Evolutionary conservation across 306 rosid genomes (phyloP), one percentile per base, ranked within the genome.

Genomic region (Quercus engelmannii): DNA sequence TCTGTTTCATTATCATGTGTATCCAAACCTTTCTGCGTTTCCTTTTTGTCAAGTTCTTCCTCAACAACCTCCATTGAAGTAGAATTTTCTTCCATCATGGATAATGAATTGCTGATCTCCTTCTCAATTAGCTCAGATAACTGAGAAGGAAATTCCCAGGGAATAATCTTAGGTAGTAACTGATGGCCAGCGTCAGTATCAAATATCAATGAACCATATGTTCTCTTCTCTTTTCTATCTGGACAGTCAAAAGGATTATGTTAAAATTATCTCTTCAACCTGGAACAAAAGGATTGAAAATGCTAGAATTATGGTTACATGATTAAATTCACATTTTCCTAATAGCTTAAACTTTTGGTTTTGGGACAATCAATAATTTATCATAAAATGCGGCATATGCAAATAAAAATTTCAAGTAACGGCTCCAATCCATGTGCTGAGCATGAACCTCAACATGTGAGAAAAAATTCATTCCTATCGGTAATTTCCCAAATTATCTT

Each of bases 121-220:
- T 90, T 85, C 77, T 91, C 98, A 73, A 91, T 88, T 69, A 81
- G 81, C 83, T 90, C 81, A 67, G 94, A 87, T 81, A 95, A 79
- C 81, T 84, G 88, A 54, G 98, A 95, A 74, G 97, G 94, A 71
- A 86, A 87, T 75, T 70, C 86, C 98, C 98, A 92, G 8, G 99
- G 98, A 74, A 95, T 82, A 43, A 91, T 83, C 86, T 80, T 91
- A 46, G 98, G 93, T 35, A 92, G 89, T 69, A 92, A 86, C 58
- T 71, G 91, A 81, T 92, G 91, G 74, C 90, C 88, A 87, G 88
- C 90, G 73, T 86, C 94, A 74, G 90, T 89, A 84, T 95, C 92
- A 87, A 92, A 35, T 30, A 30, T 88, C 80, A 90, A 84, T 38
- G 85, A 85, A 61, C 96, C 88, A 82, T 85, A 83, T 14, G 35